Evolutionary conservation across 2,329 filamentous ascomycete genomes (phyloP).

Genomic region (Graphiopsis chlorocephala): DNA sequence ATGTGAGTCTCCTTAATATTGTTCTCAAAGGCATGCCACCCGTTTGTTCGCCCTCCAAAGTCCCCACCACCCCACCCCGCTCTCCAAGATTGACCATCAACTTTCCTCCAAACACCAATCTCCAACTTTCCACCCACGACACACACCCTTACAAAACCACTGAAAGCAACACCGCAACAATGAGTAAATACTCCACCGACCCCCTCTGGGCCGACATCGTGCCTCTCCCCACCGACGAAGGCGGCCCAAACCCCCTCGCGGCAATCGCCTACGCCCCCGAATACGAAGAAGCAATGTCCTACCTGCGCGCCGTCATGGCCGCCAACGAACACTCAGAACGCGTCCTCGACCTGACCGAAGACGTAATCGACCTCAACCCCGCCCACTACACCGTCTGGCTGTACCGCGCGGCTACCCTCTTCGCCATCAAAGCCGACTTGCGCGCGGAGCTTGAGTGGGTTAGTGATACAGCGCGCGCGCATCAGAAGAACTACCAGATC

Average conservation of each 20-base stretch:
- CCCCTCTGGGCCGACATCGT: slow-evolving; percentile 80
- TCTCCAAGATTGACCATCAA: background rate
- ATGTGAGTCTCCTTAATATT: slow-evolving; percentile 6
- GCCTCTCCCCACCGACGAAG: slow-evolving; percentile 81
- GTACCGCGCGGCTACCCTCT: slow-evolving; percentile 79
- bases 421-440: slow-evolving; percentile 63
- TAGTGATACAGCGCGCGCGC: slow-evolving; percentile 73
- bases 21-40: slow-evolving; percentile 3
- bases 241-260: slow-evolving; percentile 72
- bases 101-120: background rate
- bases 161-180: slow-evolving; percentile 18
- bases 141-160: background rate
- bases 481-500: slow-evolving; percentile 99
- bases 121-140: background rate
- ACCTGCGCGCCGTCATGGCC: slow-evolving; percentile 91
- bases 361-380: slow-evolving; percentile 89
- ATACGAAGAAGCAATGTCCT: slow-evolving; percentile 89
- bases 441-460: slow-evolving; percentile 79
- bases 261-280: slow-evolving; percentile 86
- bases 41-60: background rate
- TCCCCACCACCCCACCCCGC: slow-evolving; percentile 1
- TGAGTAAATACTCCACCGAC: slow-evolving; percentile 59
- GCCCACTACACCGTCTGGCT: slow-evolving; percentile 99
- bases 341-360: slow-evolving; percentile 76
- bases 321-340: slow-evolving; percentile 77